Percentiles rank a stretch among this genome's conserved stretches.
Conservation (phyloP, 2,329 filamentous ascomycete genomes). For the Pseudocercospora fijiensis region DNA sequence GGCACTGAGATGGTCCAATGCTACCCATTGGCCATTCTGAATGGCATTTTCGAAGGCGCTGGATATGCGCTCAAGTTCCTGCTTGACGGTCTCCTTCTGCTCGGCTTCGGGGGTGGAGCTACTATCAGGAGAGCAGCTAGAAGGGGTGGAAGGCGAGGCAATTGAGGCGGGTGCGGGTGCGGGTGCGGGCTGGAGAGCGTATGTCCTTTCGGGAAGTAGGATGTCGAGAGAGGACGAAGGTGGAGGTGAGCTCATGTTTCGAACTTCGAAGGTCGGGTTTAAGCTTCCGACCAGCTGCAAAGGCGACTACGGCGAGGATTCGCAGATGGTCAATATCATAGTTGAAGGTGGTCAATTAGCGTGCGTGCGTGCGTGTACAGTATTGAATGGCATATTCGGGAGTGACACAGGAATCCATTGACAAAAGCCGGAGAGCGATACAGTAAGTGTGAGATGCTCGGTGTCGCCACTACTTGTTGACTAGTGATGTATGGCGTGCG, state of each 20-base stretch:
- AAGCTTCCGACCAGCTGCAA: not conserved
- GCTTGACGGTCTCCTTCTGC: conserved; percentile 1
- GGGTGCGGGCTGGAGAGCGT: not conserved
- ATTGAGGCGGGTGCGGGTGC: not conserved
- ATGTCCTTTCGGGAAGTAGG: conserved; percentile 1
- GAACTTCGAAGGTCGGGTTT: conserved; percentile 1
- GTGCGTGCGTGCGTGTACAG: too few relatives aligned
- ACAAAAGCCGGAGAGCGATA: not conserved
- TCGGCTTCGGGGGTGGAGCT: not conserved
- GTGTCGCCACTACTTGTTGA: not conserved
- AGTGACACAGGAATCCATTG: not conserved
- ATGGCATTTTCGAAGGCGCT: conserved; percentile 6
- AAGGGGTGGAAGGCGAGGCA: not conserved
- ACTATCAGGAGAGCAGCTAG: not conserved
- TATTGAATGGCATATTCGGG: not conserved
- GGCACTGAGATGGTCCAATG: not conserved
- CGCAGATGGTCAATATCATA: not conserved
- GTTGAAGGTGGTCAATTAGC: not conserved
- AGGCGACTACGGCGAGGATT: not conserved
- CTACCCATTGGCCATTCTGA: not conserved
- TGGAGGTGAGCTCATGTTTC: conserved; percentile 4
- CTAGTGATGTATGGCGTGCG: not conserved
- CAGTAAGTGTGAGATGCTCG: not conserved
- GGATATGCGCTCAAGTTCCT: conserved; percentile 5
- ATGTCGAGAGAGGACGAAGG: not conserved